Evolutionary conservation across 2,329 filamentous ascomycete species (phyloP).

Genomic region (Dendryphion nanum): DNA sequence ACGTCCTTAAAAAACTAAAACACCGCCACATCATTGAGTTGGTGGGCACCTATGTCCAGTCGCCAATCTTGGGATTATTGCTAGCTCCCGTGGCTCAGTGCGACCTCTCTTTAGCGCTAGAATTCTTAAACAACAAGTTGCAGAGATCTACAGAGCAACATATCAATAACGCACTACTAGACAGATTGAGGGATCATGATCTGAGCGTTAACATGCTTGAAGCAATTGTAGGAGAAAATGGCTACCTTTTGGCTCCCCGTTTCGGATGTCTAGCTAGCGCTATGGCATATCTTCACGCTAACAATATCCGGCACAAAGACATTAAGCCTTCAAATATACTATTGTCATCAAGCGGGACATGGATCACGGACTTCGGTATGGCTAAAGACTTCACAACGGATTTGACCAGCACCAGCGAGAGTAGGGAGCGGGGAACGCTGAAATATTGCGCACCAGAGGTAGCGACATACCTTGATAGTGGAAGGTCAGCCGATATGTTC

Average conservation of each 20-base stretch:
- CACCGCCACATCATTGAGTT: slow-evolving; percentile 21
- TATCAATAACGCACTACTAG: no score
- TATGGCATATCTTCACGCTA: neutral
- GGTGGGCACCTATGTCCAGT: slow-evolving; percentile 19
- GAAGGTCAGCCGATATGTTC: neutral
- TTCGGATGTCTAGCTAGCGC: neutral
- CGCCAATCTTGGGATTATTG: slow-evolving; percentile 13
- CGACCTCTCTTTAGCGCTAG: no score
- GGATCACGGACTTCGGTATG: neutral
- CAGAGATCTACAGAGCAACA: no score
- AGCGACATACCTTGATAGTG: neutral
- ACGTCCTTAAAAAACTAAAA: slow-evolving; percentile 18
- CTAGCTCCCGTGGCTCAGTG: slow-evolving; percentile 19
- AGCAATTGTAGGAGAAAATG: no score
- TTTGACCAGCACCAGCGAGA: neutral
- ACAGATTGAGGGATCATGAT: no score
- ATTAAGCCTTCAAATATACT: slow-evolving; percentile 1
- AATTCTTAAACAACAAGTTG: no score
- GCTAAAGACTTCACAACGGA: neutral
- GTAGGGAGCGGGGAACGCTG: neutral
- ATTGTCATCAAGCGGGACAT: neutral
- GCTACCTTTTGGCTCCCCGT: no score
- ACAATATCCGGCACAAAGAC: neutral
- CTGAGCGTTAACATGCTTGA: no score
- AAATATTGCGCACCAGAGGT: slow-evolving; percentile 1